A percentile compares a stretch with the other conserved stretches of the same genome.
phyloP scores from a whole-genome alignment of 1,284 basidiomycete species.

The Fomitopsis pinicola region DNA sequence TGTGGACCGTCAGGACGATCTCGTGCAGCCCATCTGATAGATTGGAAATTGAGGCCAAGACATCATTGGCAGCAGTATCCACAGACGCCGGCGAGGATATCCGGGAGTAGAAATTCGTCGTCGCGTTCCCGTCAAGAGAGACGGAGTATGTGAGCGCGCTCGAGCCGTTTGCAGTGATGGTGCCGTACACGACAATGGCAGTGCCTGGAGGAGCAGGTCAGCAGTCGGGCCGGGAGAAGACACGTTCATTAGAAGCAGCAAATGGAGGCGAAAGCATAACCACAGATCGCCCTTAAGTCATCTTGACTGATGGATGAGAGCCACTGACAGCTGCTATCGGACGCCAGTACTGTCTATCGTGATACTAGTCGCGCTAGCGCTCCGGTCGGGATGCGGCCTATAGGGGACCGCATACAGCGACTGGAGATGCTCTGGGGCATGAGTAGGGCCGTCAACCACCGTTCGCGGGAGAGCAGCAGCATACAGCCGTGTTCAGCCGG shows the following conservation, averaged over 20 bases:
- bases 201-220: constrained; percentile 21
- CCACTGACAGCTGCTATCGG: constrained; percentile 3
- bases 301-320: background rate
- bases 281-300: background rate
- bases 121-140: constrained; percentile 24
- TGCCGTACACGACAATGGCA: constrained; percentile 25
- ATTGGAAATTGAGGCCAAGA: constrained; percentile 26
- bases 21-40: constrained; percentile 24
- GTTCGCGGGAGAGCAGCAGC: too few species aligned
- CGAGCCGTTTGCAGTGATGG: constrained; percentile 12
- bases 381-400: background rate
- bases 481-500: too few species aligned
- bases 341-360: background rate
- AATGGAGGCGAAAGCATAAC: background rate
- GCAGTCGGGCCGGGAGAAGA: background rate
- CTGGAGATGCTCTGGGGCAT: background rate
- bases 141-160: constrained; percentile 20
- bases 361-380: background rate
- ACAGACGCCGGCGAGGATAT: constrained; percentile 15
- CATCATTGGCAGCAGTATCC: constrained; percentile 16
- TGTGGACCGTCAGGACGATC: constrained; percentile 26
- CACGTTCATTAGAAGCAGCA: background rate
- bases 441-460: background rate
- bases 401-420: background rate
- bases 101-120: constrained; percentile 24